These are phyloP conservation scores for Xylariaceae sp. DNA, from an alignment of 2,329 filamentous ascomycete genomes.

Conservation along the genomic window DNA sequence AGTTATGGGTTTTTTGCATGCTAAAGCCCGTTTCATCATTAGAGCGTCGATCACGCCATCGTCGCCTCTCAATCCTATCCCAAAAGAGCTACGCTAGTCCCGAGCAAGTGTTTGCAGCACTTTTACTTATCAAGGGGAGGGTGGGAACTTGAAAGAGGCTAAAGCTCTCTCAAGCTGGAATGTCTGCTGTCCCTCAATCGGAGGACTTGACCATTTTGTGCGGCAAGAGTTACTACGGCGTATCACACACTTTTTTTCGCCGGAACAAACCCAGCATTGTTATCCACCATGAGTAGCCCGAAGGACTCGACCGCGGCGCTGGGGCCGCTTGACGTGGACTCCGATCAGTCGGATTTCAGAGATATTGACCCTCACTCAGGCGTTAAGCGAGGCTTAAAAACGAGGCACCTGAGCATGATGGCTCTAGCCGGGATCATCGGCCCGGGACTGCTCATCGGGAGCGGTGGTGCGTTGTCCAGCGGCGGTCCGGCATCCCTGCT, in stretches of 20 bases:
- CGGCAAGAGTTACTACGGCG: no score
- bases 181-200: no score
- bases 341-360: slow-evolving; percentile 45
- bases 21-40: not conserved
- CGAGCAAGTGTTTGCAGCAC: not conserved
- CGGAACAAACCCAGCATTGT: not conserved
- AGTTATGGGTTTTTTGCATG: slow-evolving; percentile 13
- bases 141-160: not conserved
- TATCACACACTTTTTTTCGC: no score
- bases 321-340: slow-evolving; percentile 23
- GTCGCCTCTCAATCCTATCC: not conserved
- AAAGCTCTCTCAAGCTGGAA: not conserved
- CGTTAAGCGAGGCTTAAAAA: slow-evolving; percentile 73
- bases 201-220: no score
- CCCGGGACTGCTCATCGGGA: slow-evolving; percentile 74
- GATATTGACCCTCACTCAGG: slow-evolving; percentile 66
- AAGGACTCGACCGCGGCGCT: slow-evolving; percentile 18
- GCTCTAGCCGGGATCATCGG: slow-evolving; percentile 69
- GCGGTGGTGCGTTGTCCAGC: slow-evolving; percentile 70
- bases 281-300: slow-evolving; percentile 16
- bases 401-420: slow-evolving; percentile 69
- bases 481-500: slow-evolving; percentile 75
- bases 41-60: slow-evolving; percentile 23
- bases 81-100: slow-evolving; percentile 6
- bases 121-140: slow-evolving; percentile 3